A percentile compares a stretch with the other conserved stretches of the same genome.
These are phyloP conservation scores for Lecanoromycetidae sp. DNA, from an alignment of 2,329 filamentous ascomycete species.

Conservation along the genomic window DNA sequence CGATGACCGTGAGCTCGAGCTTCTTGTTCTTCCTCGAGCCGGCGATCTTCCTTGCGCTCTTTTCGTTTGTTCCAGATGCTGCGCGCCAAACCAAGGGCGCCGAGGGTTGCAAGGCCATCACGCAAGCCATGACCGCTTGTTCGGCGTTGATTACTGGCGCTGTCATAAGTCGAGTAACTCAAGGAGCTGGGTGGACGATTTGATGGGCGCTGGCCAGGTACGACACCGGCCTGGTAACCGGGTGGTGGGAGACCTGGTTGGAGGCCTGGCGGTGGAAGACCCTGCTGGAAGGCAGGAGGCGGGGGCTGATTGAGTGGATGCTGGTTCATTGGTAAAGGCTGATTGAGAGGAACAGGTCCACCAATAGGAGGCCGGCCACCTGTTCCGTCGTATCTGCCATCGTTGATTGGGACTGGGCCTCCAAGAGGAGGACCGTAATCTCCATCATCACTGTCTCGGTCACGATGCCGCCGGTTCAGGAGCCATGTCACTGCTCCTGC, in stretches of 20 bases:
- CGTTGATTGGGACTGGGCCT: constrained; percentile 34
- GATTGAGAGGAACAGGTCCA: constrained; percentile 34
- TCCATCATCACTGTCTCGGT: constrained; percentile 39
- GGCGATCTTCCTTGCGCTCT: constrained; percentile 45
- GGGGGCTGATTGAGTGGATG: constrained; percentile 24
- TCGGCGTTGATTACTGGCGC: constrained; percentile 31
- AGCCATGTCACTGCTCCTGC: constrained; percentile 49
- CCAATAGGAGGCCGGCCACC: constrained; percentile 43
- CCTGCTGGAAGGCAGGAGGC: not conserved
- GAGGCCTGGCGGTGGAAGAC: constrained; percentile 18
- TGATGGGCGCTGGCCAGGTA: constrained; percentile 25
- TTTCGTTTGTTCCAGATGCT: constrained; percentile 51
- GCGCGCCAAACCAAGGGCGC: constrained; percentile 47
- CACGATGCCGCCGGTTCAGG: constrained; percentile 34
- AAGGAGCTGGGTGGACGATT: constrained; percentile 25
- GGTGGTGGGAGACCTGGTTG: constrained; percentile 24
- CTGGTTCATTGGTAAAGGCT: constrained; percentile 18
- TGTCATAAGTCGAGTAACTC: constrained; percentile 28
- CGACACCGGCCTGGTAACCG: constrained; percentile 22
- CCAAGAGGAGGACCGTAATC: constrained; percentile 42
- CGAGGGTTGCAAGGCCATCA: constrained; percentile 53
- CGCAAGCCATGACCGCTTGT: constrained; percentile 40
- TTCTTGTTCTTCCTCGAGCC: constrained; percentile 45
- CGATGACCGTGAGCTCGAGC: constrained; percentile 43
- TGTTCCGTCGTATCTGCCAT: constrained; percentile 35